These are phyloP conservation scores for Colletotrichum lini DNA, from an alignment of 2,329 filamentous ascomycete species.

Conservation along the genomic window DNA sequence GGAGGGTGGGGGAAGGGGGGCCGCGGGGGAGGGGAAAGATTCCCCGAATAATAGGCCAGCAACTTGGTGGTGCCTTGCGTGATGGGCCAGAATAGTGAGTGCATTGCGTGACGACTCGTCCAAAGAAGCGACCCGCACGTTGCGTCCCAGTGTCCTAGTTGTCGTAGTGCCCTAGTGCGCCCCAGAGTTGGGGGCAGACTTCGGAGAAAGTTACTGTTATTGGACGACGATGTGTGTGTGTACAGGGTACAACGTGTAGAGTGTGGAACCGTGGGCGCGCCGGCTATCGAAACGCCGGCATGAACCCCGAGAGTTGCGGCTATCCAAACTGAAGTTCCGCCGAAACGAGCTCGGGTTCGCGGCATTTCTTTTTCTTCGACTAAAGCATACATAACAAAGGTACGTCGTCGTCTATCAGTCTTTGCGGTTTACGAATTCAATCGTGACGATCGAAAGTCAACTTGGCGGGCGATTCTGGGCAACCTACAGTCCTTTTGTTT, in stretches of 20 bases:
- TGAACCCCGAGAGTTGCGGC: conserved; percentile 20
- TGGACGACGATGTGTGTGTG: background rate
- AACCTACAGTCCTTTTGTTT: background rate
- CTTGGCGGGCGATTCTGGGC: background rate
- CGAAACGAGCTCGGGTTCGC: background rate
- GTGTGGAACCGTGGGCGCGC: background rate
- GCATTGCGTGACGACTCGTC: conserved; percentile 8
- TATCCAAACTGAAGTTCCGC: background rate
- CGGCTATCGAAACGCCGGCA: conserved; percentile 15
- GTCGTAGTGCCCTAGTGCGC: too few species aligned
- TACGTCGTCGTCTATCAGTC: background rate
- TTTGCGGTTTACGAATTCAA: background rate
- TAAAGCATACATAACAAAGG: too few species aligned
- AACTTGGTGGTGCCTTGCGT: too few species aligned
- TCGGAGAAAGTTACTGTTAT: conserved; percentile 6
- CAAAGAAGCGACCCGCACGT: conserved; percentile 8
- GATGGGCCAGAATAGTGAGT: too few species aligned
- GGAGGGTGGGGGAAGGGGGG: conserved; percentile 8
- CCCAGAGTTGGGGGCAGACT: background rate
- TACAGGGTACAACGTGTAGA: too few species aligned
- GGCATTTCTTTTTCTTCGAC: background rate
- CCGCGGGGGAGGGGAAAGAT: conserved; percentile 18
- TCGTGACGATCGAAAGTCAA: background rate
- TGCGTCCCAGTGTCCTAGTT: too few species aligned
- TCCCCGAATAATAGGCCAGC: background rate